phyloP scores from a whole-genome alignment of 192 early-diverging fungal genomes.

The Coemansia sp. region DNA sequence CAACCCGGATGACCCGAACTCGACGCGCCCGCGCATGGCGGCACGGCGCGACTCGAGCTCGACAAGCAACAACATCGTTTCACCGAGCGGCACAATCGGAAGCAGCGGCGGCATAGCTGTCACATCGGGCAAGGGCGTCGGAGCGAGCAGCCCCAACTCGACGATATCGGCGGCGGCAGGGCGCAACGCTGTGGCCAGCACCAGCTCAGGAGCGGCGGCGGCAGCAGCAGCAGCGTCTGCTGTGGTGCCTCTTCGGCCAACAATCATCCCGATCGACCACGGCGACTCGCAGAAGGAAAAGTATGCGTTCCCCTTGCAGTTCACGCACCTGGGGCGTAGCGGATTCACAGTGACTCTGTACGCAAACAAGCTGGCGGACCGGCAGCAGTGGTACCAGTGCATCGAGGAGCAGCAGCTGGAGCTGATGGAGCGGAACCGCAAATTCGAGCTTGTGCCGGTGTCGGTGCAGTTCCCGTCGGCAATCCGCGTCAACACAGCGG shows the following conservation, averaged over 20 bases:
- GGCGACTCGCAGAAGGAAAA: constrained; percentile 55
- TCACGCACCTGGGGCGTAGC: constrained; percentile 71
- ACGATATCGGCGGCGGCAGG: constrained; percentile 6
- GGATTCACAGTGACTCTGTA: constrained; percentile 73
- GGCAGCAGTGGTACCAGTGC: constrained; percentile 80
- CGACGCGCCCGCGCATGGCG: constrained; percentile 48
- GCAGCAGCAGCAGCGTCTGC: constrained; percentile 2
- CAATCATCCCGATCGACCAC: constrained; percentile 41
- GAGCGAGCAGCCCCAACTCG: not conserved
- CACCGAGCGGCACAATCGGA: constrained; percentile 19
- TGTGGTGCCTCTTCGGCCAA: constrained; percentile 10
- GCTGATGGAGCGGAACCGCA: constrained; percentile 50
- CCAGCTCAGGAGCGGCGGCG: too few relatives aligned
- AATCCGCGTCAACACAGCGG: constrained; percentile 52
- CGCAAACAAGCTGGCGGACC: constrained; percentile 69
- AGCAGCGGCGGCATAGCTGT: not conserved
- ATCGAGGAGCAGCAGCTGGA: constrained; percentile 61
- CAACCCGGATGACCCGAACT: constrained; percentile 56
- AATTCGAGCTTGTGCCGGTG: constrained; percentile 55
- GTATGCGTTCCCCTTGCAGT: constrained; percentile 69
- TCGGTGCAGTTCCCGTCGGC: constrained; percentile 49
- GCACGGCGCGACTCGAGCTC: constrained; percentile 39
- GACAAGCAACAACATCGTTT: constrained; percentile 9
- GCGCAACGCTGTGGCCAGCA: constrained; percentile 4
- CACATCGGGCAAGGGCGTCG: not conserved